Conservation (phyloP, 441 rosid genomes). For the Erodium chrysanthum region DNA sequence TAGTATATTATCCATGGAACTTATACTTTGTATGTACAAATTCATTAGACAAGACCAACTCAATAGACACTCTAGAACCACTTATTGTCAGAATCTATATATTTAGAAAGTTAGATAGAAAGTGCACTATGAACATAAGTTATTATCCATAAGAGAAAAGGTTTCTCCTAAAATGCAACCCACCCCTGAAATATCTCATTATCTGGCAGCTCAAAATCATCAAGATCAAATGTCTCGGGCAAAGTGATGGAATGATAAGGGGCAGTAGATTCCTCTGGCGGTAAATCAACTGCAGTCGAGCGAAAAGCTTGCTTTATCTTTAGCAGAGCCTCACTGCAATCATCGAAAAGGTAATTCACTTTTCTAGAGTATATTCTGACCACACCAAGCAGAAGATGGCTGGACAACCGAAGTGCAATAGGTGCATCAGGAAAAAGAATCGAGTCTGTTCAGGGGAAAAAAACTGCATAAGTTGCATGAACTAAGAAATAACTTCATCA, state of each 20-base stretch:
- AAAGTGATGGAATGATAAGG: conserved; percentile 96
- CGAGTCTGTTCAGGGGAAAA: conserved; percentile 52
- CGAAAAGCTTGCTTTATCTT: conserved; percentile 99
- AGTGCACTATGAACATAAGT: neutral
- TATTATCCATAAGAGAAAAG: neutral
- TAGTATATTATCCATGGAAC: neutral
- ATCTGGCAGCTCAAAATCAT: conserved; percentile 99
- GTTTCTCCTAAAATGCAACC: conserved; percentile 27
- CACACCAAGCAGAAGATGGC: conserved; percentile 98
- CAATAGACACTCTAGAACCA: neutral
- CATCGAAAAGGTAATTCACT: conserved; percentile 99
- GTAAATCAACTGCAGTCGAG: conserved; percentile 94
- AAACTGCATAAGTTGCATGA: conserved; percentile 11
- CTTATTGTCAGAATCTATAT: neutral
- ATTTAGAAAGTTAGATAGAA: neutral
- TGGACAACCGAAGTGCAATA: conserved; percentile 87
- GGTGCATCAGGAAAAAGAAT: conserved; percentile 97
- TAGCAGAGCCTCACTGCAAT: conserved; percentile 97
- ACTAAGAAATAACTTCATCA: conserved; percentile 4
- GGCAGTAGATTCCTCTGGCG: conserved; percentile 97
- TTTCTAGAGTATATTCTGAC: conserved; percentile 97
- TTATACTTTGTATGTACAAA: neutral
- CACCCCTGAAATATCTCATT: conserved; percentile 91
- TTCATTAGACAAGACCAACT: neutral
- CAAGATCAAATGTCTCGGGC: conserved; percentile 99